Conservation (phyloP, 495 filamentous ascomycete genomes). For the Penicillium flavigenum region DNA sequence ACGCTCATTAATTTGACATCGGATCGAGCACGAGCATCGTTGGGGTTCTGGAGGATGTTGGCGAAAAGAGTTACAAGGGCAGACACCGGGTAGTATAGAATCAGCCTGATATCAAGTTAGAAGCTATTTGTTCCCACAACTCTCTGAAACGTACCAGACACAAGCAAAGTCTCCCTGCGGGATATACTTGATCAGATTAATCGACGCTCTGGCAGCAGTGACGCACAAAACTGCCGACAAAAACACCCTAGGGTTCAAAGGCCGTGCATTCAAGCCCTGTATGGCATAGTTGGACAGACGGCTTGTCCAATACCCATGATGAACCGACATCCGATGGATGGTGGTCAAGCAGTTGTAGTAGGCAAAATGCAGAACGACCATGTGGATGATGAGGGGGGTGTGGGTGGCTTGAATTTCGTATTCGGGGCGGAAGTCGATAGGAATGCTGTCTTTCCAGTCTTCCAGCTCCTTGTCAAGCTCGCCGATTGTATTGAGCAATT, state of each 20-base stretch:
- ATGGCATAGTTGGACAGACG: conserved; percentile 93
- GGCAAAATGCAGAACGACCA: conserved; percentile 90
- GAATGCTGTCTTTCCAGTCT: conserved; percentile 94
- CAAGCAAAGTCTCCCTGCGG: conserved; percentile 92
- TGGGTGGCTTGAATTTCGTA: conserved; percentile 90
- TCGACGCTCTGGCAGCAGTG: conserved; percentile 86
- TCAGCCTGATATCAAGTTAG: conserved; percentile 61
- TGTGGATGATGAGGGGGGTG: conserved; percentile 84
- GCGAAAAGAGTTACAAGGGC: conserved; percentile 94
- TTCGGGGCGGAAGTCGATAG: conserved; percentile 90
- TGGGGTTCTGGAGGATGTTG: conserved; percentile 94
- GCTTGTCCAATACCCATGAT: conserved; percentile 98
- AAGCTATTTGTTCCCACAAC: not conserved
- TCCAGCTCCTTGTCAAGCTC: conserved; percentile 92
- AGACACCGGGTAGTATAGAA: conserved; percentile 96
- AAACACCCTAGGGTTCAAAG: conserved; percentile 91
- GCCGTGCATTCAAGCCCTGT: conserved; percentile 83
- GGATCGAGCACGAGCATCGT: conserved; percentile 80
- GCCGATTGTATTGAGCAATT: conserved; percentile 92
- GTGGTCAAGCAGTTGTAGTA: conserved; percentile 98
- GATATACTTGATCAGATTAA: conserved; percentile 92
- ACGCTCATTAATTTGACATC: conserved; percentile 89
- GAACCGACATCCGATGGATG: conserved; percentile 96
- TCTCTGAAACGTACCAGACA: conserved; percentile 71
- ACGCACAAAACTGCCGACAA: conserved; percentile 92